Conservation (phyloP, 306 rosid genomes). For the Myrica gale region DNA sequence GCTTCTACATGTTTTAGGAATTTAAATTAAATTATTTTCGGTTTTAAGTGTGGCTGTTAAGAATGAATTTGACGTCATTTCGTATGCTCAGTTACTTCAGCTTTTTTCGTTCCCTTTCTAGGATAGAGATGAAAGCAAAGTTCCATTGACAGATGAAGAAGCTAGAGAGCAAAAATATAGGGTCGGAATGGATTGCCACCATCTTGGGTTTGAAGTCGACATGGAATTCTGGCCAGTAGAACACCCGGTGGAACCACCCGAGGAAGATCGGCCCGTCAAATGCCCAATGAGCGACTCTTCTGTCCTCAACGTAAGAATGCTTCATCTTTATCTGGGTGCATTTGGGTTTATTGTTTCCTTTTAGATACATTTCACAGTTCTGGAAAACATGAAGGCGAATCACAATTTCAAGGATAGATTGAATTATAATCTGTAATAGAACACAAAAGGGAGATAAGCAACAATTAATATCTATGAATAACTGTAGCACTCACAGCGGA, state of each 20-base stretch:
- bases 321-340: too few relatives aligned
- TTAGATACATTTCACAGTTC: too few relatives aligned
- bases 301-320: conserved; percentile 57
- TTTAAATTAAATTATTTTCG: background rate
- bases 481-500: background rate
- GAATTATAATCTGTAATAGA: background rate
- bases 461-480: background rate
- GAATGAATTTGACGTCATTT: background rate
- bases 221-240: conserved; percentile 82
- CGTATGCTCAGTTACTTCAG: background rate
- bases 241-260: conserved; percentile 85
- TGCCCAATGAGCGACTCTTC: conserved; percentile 93
- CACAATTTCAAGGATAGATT: too few relatives aligned
- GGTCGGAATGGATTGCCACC: conserved; percentile 40
- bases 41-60: background rate
- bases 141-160: conserved; percentile 46
- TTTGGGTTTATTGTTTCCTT: too few relatives aligned
- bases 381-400: too few relatives aligned
- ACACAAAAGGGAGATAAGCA: background rate
- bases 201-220: conserved; percentile 47
- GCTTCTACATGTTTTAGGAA: background rate
- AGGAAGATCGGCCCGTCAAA: conserved; percentile 90
- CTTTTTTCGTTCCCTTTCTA: conserved; percentile 19
- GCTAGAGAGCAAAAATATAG: conserved; percentile 20
- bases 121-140: conserved; percentile 48